Conservation (phyloP, 192 early-diverging fungal genomes). For the Nowakowskiella sp. region DNA sequence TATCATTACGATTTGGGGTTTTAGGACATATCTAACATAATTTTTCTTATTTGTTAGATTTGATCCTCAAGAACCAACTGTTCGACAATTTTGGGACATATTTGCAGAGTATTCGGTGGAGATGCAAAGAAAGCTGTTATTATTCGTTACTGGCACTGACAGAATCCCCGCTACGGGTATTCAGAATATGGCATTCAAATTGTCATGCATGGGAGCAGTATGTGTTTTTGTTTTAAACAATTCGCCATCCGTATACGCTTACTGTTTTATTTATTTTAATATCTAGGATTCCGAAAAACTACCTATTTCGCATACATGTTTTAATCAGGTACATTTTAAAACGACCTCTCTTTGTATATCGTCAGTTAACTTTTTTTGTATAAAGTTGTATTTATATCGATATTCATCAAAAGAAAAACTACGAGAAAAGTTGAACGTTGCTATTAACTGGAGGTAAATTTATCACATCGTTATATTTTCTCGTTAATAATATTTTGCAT, state of each 20-base stretch:
- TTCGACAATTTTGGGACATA: slow-evolving; percentile 75
- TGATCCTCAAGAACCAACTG: slow-evolving; percentile 46
- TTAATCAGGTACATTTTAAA: slow-evolving; percentile 36
- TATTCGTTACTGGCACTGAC: slow-evolving; percentile 86
- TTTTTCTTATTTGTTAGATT: slow-evolving; percentile 50
- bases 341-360: neutral
- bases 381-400: slow-evolving; percentile 70
- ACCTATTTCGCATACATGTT: slow-evolving; percentile 85
- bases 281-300: slow-evolving; percentile 69
- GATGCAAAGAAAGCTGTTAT: slow-evolving; percentile 63
- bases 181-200: slow-evolving; percentile 41
- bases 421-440: slow-evolving; percentile 53
- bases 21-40: neutral
- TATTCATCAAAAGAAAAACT: slow-evolving; percentile 66
- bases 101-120: slow-evolving; percentile 50
- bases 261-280: slow-evolving; percentile 67
- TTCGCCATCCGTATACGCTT: slow-evolving; percentile 43
- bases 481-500: neutral
- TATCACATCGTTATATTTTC: too few species aligned
- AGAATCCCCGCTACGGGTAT: slow-evolving; percentile 62
- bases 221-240: neutral
- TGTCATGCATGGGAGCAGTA: slow-evolving; percentile 37
- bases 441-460: slow-evolving; percentile 57
- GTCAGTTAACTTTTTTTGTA: slow-evolving; percentile 28
- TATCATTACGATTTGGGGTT: slow-evolving; percentile 14